Base-by-base conservation (phyloP, 352 stramenopile species). In the Plasmopara halstedii region DNA sequence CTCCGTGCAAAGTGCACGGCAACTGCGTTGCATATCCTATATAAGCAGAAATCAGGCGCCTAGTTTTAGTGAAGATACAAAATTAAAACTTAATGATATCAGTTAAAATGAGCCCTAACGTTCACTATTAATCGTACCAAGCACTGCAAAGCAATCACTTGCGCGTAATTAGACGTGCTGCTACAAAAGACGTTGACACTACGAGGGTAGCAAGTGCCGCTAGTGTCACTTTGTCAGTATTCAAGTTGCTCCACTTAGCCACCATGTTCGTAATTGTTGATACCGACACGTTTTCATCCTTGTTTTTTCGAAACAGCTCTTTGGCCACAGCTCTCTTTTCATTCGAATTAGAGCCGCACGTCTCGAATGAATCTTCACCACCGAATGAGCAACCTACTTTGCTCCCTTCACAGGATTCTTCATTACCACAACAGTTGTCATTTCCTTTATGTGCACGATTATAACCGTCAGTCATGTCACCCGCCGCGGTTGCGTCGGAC, bases 221-320 rank as follows among this genome's bases (percentile, higher is more conserved):
- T 11, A 85, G 14, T 13, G 73, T 63, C n/a, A 89, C 46, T 22
- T 67, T 73, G 38, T 89, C 78, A 5, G 80, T 58, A n/a, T 50
- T 45, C 11, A 85, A 31, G 31, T 50, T 21, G 14, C 46, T 46
- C 52, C 64, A 70, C 40, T 64, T 74, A 17, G 43, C 33, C 15
- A 19, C 31, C 31, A 58, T 22, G 2, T 36, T 44, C n/a, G 38
- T 53, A 25, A 62, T 41, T 21, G 37, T 44, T 41, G 46, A 62
- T 31, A 55, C 3, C 35, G 46, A 38, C 19, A 37, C 51, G 33
- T 38, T 59, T 21, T 22, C 20, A 39, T 41, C 31, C 25, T 29
- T 29, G 25, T 58, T 61, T 36, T 59, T 62, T n/a, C 50, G 22
- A n/a, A 41, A 17, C 42, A 36, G 17, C 29, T 66, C 43, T 26